Percentiles rank a stretch among this genome's conserved stretches.
phyloP scores from a whole-genome alignment of 164 flowering plant genomes.

The Aristolochia contorta region DNA sequence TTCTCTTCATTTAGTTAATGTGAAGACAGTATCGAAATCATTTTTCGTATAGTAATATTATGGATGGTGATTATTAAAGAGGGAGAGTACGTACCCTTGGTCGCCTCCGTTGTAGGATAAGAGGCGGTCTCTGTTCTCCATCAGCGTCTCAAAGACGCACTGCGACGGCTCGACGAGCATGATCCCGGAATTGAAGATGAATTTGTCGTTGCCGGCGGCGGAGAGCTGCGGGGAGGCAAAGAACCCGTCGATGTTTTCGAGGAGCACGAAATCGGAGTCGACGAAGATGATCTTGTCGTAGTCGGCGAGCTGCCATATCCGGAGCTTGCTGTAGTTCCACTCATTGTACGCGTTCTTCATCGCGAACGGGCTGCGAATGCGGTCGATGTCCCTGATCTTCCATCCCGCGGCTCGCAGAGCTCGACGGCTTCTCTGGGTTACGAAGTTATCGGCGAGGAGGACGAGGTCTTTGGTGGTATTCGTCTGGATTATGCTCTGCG shows the following conservation, averaged over 20 bases:
- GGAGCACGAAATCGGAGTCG: constrained; percentile 60
- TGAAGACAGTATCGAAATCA: no score
- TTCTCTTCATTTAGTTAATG: no score
- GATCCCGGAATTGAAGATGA: constrained; percentile 65
- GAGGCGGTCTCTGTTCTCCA: constrained; percentile 25
- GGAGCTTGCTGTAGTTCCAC: constrained; percentile 89
- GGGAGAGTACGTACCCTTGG: no score
- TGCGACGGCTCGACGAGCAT: constrained; percentile 70
- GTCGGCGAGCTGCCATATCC: constrained; percentile 63
- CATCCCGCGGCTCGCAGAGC: constrained; percentile 66
- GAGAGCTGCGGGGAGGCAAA: constrained; percentile 57
- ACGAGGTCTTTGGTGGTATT: constrained; percentile 55
- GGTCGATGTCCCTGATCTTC: constrained; percentile 44
- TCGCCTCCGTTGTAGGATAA: constrained; percentile 75
- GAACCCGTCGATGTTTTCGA: constrained; percentile 47
- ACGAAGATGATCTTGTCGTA: constrained; percentile 70
- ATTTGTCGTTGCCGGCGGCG: constrained; percentile 30
- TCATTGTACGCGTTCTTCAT: constrained; percentile 50
- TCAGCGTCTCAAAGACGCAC: constrained; percentile 44
- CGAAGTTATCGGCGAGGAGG: constrained; percentile 57
- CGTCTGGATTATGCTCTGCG: constrained; percentile 60
- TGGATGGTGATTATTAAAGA: no score
- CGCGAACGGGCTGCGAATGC: constrained; percentile 57
- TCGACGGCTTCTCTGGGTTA: constrained; percentile 20
- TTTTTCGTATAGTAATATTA: no score